Evolutionary conservation across 2,329 filamentous ascomycete genomes (phyloP).

Genomic region (Colletotrichum filicis): DNA sequence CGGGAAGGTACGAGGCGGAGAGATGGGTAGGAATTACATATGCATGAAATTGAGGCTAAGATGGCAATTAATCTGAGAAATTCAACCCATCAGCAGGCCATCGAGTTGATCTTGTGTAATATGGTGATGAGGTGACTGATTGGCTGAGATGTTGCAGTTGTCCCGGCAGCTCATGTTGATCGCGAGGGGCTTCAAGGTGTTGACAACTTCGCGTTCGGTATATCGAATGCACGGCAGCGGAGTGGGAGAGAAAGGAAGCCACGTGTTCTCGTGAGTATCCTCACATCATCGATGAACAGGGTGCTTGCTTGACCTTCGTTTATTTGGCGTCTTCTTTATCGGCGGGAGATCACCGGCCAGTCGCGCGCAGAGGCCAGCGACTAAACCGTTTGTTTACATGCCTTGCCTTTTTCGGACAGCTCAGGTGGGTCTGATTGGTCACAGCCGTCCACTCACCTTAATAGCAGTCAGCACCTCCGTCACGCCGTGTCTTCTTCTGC

Average conservation of each 20-base stretch:
- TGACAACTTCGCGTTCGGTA: not conserved
- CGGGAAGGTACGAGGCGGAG: not conserved
- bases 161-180: slow-evolving; percentile 13
- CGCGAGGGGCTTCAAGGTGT: not conserved
- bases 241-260: not conserved
- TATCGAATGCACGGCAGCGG: too few species aligned
- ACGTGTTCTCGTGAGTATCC: not conserved
- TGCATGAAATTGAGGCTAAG: not conserved
- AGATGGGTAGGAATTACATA: not conserved
- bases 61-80: not conserved
- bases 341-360: slow-evolving; percentile 19
- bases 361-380: slow-evolving; percentile 19
- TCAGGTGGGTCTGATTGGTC: not conserved
- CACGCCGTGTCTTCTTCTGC: too few species aligned
- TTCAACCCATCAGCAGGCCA: not conserved
- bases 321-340: not conserved
- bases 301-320: not conserved
- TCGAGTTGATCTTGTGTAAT: not conserved
- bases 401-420: slow-evolving; percentile 26
- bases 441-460: slow-evolving; percentile 1
- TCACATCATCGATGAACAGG: slow-evolving; percentile 11
- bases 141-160: slow-evolving; percentile 3
- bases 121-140: not conserved
- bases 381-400: slow-evolving; percentile 33
- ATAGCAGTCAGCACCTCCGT: too few species aligned